phyloP scores from a whole-genome alignment of 2,329 filamentous ascomycete genomes.

The Fusarium acutatum region DNA sequence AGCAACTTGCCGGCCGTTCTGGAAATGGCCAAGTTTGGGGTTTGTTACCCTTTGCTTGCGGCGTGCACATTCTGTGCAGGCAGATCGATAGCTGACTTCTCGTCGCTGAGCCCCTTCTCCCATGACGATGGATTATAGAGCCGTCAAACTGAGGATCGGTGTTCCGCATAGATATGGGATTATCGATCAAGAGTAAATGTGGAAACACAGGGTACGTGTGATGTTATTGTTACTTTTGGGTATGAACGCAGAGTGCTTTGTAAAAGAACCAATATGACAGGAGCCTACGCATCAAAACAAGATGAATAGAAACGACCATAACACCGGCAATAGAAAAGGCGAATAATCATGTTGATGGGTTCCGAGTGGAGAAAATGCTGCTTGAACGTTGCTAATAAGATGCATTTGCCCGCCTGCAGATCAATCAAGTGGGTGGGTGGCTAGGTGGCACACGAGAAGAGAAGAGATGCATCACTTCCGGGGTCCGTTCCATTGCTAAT shows the following conservation, averaged over 20 bases:
- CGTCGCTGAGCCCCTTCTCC: constrained; percentile 23
- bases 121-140: constrained; percentile 16
- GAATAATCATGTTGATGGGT: constrained; percentile 27
- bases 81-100: constrained; percentile 40
- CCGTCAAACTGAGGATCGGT: neutral
- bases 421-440: constrained; percentile 32
- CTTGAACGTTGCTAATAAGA: constrained; percentile 35
- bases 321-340: constrained; percentile 7
- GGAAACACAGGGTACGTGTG: neutral
- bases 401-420: constrained; percentile 36
- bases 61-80: constrained; percentile 55
- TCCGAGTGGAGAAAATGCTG: constrained; percentile 34
- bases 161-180: neutral
- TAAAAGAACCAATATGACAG: neutral
- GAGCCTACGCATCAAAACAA: constrained; percentile 4
- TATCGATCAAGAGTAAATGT: neutral
- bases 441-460: constrained; percentile 36
- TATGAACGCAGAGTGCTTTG: neutral
- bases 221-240: neutral
- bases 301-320: constrained; percentile 8
- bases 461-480: constrained; percentile 30
- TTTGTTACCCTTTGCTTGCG: constrained; percentile 50
- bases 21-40: neutral
- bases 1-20: neutral
- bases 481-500: constrained; percentile 13